phyloP scores from a whole-genome alignment of 352 stramenopile species.

The Albugo laibachii region DNA sequence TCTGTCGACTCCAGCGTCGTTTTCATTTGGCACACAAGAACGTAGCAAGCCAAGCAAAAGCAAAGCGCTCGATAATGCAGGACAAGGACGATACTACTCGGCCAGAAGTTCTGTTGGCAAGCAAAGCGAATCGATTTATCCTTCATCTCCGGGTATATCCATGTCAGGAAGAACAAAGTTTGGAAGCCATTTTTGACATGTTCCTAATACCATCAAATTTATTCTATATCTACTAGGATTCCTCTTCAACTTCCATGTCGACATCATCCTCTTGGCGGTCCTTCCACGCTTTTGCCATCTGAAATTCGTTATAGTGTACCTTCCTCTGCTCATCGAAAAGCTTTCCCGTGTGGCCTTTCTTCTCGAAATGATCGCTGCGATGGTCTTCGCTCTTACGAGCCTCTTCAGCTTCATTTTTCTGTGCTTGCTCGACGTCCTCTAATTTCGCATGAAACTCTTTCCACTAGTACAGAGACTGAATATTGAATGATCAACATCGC shows the following conservation, averaged over 20 bases:
- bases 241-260: conserved; percentile 19
- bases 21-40: conserved; percentile 42
- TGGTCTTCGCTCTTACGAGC: conserved; percentile 1
- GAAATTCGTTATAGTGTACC: conserved; percentile 70
- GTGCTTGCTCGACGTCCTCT: conserved; percentile 21
- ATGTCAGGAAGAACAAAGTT: conserved; percentile 71
- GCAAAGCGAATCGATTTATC: conserved; percentile 45
- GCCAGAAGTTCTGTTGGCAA: conserved; percentile 34
- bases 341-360: conserved; percentile 29
- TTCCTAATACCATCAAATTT: not conserved
- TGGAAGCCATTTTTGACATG: conserved; percentile 35
- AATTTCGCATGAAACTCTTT: conserved; percentile 48
- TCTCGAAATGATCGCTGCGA: conserved; percentile 11
- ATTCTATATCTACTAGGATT: conserved; percentile 2
- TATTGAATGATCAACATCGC: no score
- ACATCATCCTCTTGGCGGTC: conserved; percentile 26
- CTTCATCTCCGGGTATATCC: conserved; percentile 34
- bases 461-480: no score
- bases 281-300: conserved; percentile 43
- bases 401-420: conserved; percentile 24
- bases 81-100: conserved; percentile 28
- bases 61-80: conserved; percentile 9
- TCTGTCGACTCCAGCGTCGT: conserved; percentile 26
- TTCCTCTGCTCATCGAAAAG: conserved; percentile 61
- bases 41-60: conserved; percentile 18